A percentile compares a stretch with the other conserved stretches of the same genome.
Evolutionary conservation across 1,284 basidiomycete genomes (phyloP).

Genomic region (Apiotrichum gamsii): DNA sequence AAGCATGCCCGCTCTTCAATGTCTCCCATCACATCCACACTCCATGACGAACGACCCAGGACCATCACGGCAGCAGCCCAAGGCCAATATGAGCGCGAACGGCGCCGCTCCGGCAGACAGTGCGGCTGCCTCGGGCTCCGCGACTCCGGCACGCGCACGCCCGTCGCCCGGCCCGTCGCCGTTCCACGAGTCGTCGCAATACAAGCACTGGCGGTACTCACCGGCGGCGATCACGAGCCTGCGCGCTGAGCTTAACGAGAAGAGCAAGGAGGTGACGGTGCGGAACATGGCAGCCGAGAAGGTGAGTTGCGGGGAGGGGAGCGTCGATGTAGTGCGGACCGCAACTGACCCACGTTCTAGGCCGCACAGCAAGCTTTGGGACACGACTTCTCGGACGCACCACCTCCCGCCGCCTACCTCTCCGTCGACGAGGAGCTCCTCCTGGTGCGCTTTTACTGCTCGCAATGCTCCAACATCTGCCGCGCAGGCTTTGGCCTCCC

Average conservation of each 20-base stretch:
- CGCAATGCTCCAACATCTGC: constrained; percentile 79
- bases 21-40: too few relatives aligned
- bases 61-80: neutral
- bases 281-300: constrained; percentile 70
- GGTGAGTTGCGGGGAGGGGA: constrained; percentile 53
- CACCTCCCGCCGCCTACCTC: constrained; percentile 55
- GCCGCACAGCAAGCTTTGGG: constrained; percentile 10
- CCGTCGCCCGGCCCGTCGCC: constrained; percentile 41
- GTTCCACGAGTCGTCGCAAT: constrained; percentile 81
- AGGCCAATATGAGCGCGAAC: neutral
- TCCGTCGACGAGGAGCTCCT: constrained; percentile 75
- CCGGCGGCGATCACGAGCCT: constrained; percentile 56
- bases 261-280: constrained; percentile 67
- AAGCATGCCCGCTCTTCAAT: too few relatives aligned
- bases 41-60: neutral
- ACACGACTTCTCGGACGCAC: constrained; percentile 10
- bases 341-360: constrained; percentile 3
- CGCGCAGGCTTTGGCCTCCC: constrained; percentile 72
- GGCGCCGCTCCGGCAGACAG: neutral
- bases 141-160: constrained; percentile 1
- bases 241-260: constrained; percentile 62
- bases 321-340: neutral
- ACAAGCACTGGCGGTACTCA: constrained; percentile 79
- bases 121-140: neutral
- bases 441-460: constrained; percentile 82